Conservation (phyloP, 345 rosid genomes). For the Citropsis articulata region DNA sequence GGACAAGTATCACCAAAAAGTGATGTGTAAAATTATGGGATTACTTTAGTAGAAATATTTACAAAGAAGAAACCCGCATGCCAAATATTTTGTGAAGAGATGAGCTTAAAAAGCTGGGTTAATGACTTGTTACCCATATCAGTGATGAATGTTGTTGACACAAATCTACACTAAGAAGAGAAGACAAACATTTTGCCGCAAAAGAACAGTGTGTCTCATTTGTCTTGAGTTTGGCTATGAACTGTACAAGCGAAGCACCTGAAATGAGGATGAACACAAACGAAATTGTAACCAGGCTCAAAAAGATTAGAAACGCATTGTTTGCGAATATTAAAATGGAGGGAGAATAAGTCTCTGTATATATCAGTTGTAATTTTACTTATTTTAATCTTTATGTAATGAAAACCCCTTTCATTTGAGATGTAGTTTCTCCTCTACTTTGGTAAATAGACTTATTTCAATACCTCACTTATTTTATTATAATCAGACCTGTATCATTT, state of each 20-base stretch:
- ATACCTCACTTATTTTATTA: too few relatives aligned
- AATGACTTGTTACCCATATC: background rate
- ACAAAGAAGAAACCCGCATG: background rate
- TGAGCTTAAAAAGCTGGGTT: background rate
- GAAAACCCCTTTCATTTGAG: background rate
- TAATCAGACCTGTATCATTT: too few relatives aligned
- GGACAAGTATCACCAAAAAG: background rate
- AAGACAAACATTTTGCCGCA: background rate
- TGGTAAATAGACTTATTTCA: too few relatives aligned
- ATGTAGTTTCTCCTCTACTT: too few relatives aligned
- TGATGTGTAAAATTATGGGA: constrained; percentile 13
- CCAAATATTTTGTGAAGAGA: background rate
- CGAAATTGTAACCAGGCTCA: background rate
- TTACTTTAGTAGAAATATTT: constrained; percentile 12
- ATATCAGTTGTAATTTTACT: background rate
- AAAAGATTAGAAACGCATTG: background rate
- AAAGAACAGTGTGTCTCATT: background rate
- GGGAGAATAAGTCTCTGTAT: too few relatives aligned
- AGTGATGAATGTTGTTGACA: background rate
- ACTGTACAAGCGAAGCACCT: background rate
- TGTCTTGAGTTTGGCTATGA: background rate
- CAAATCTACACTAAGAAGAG: background rate
- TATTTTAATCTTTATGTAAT: background rate
- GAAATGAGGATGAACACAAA: background rate
- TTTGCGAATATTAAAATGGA: background rate